Evolutionary conservation across 225 moss, liverwort and hornwort genomes (phyloP), one percentile per base, ranked within the genome.

Genomic region (Sphagnum contortum): DNA sequence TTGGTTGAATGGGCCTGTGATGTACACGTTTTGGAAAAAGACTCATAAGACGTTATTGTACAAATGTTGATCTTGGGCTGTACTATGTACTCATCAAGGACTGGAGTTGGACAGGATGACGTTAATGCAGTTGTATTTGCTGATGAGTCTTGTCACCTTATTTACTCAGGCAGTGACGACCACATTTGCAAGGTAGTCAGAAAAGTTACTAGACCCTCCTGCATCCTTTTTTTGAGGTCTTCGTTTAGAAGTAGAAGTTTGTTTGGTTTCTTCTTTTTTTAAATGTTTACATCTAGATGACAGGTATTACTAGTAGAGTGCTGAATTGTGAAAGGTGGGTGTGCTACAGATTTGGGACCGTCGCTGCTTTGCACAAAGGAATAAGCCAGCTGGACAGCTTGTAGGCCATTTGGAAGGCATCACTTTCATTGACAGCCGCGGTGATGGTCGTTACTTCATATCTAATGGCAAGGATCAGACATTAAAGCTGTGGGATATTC

Each of bases 381-480:
- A 76, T 46, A 60, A 48, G 65, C 74, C 88, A 6, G 87, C 80
- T 13, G 95, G 95, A 54, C 72, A 80, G 57, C 73, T 92, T 12
- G 76, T 85, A 64, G 95, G 95, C 2, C 95, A 96, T 69, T 73
- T 96, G 75, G 95, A 96, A 75, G 95, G 95, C 50, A 96, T 96
- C 48, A 92, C 95, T 8, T 87, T 81, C 55, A 79, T 96, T 51
- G 85, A 96, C 60, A 92, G 90, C 69, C 81, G 85, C 59, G 90
- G 87, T 51, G 95, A 96, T 48, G 95, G 95, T 12, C 92, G 87
- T 12, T 83, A 90, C 60, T 90, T 96, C 8, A 96, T 96, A 54
- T 90, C 95, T 13, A 96, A 96, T 55, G 76, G 92, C 80, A 96
- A 96, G 74, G 95, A 96, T 69, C 95, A 96, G 77, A 88, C 85